Percentiles rank a stretch among this genome's conserved stretches.
Conservation (phyloP, 1,284 basidiomycete genomes). For the Trametes hirsuta region DNA sequence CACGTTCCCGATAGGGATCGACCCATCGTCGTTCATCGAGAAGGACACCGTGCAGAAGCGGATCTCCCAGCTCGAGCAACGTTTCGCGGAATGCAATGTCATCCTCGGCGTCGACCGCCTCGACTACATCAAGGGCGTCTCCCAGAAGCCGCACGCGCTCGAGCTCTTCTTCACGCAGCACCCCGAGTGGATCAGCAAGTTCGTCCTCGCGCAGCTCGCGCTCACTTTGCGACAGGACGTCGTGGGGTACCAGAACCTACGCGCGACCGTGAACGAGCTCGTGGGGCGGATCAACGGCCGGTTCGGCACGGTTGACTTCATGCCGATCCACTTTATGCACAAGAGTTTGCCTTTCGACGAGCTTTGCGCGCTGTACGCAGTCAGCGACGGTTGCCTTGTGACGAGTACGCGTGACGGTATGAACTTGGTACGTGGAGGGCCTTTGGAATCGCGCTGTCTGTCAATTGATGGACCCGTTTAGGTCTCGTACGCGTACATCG, state of each 20-base stretch:
- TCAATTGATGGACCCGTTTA: conserved; percentile 34
- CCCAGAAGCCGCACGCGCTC: conserved; percentile 95
- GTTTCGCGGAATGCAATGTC: conserved; percentile 95
- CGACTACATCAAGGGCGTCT: conserved; percentile 99
- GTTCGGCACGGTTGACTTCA: conserved; percentile 98
- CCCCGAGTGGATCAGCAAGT: conserved; percentile 99
- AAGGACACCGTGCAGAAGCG: conserved; percentile 81
- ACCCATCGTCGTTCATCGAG: conserved; percentile 90
- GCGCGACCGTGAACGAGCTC: conserved; percentile 95
- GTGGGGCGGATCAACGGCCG: conserved; percentile 98
- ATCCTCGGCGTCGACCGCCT: conserved; percentile 98
- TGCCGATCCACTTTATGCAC: conserved; percentile 99
- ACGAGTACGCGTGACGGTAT: conserved; percentile 97
- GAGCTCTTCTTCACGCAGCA: conserved; percentile 97
- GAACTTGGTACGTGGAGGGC: conserved; percentile 79
- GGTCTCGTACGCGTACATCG: conserved; percentile 99
- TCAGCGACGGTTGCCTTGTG: conserved; percentile 96
- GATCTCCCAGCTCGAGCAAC: conserved; percentile 80
- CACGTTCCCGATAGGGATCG: conserved; percentile 98
- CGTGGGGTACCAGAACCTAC: conserved; percentile 98
- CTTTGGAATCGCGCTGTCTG: not conserved
- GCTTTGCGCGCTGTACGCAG: conserved; percentile 93
- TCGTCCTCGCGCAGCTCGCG: conserved; percentile 95
- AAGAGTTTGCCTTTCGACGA: conserved; percentile 94
- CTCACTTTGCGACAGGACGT: conserved; percentile 98